phyloP scores from a whole-genome alignment of 345 rosid genomes.

The Schrenkiella parvula region DNA sequence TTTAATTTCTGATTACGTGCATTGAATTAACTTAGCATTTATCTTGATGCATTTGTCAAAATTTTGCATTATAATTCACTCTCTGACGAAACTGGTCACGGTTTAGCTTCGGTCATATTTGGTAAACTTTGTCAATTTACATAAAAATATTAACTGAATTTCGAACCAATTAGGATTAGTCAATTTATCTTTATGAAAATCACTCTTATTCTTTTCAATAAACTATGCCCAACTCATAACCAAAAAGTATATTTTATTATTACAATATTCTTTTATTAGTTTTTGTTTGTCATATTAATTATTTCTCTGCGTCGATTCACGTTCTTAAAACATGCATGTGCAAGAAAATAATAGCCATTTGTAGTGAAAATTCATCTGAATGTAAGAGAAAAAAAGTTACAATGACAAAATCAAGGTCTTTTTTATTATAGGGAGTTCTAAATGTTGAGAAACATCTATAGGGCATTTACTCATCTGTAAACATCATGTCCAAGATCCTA shows the following conservation, averaged over 20 bases:
- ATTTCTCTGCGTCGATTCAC: conserved; percentile 8
- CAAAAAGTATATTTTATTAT: background rate
- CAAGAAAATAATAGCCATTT: conserved; percentile 11
- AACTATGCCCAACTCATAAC: background rate
- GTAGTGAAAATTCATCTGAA: background rate
- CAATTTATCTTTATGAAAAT: background rate
- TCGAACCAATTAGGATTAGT: background rate
- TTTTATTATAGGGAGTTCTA: background rate
- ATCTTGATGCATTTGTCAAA: too few relatives aligned
- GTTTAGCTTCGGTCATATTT: background rate
- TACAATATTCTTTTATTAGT: background rate
- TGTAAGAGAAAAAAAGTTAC: background rate
- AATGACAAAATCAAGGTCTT: background rate
- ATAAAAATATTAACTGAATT: background rate
- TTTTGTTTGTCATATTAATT: too few relatives aligned
- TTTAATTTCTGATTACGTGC: background rate
- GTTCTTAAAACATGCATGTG: conserved; percentile 25
- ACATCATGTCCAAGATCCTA: conserved; percentile 18
- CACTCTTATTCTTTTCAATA: background rate
- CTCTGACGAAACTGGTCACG: background rate
- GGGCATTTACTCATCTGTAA: conserved; percentile 5
- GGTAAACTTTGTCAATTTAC: too few relatives aligned
- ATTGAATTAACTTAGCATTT: background rate
- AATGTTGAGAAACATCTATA: background rate
- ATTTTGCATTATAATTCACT: too few relatives aligned